Conservation (phyloP, 257 asterid genomes). For the Craterostigma plantagineum region DNA sequence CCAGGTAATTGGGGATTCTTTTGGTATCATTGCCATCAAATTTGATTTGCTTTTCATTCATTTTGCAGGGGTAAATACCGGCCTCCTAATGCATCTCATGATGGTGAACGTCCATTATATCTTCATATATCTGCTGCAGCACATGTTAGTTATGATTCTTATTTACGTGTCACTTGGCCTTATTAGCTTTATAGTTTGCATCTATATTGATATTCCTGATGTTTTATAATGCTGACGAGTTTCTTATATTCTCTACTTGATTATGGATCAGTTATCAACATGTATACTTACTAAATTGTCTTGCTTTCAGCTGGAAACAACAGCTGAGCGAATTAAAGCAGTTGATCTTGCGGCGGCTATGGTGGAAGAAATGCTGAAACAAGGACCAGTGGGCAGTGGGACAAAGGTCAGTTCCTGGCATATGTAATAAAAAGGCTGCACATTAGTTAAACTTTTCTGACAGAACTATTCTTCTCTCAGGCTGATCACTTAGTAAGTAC, state of each 20-base stretch:
- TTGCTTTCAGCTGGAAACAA: conserved; percentile 69
- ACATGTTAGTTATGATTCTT: conserved; percentile 36
- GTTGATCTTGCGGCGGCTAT: conserved; percentile 91
- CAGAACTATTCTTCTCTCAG: conserved; percentile 20
- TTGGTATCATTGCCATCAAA: conserved; percentile 6
- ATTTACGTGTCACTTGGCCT: conserved; percentile 2
- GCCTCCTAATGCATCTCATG: conserved; percentile 52
- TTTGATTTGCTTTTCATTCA: conserved; percentile 7
- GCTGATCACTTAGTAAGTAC: conserved; percentile 44
- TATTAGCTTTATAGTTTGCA: background rate
- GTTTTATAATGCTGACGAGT: background rate
- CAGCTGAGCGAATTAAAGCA: conserved; percentile 71
- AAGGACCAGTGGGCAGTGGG: conserved; percentile 28
- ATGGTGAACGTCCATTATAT: conserved; percentile 84
- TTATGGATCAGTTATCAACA: background rate
- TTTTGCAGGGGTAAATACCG: conserved; percentile 65
- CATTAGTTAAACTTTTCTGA: conserved; percentile 5
- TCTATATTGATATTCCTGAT: background rate
- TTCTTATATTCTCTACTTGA: background rate
- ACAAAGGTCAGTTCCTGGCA: conserved; percentile 29
- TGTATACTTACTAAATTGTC: conserved; percentile 7
- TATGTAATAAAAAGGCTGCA: conserved; percentile 8
- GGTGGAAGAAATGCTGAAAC: conserved; percentile 91
- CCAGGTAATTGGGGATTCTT: conserved; percentile 37
- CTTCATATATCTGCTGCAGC: conserved; percentile 92